Percentiles rank a stretch among this genome's conserved stretches.
Conservation (phyloP, 169 alveolate species). For the Cyclospora cayetanensis region DNA sequence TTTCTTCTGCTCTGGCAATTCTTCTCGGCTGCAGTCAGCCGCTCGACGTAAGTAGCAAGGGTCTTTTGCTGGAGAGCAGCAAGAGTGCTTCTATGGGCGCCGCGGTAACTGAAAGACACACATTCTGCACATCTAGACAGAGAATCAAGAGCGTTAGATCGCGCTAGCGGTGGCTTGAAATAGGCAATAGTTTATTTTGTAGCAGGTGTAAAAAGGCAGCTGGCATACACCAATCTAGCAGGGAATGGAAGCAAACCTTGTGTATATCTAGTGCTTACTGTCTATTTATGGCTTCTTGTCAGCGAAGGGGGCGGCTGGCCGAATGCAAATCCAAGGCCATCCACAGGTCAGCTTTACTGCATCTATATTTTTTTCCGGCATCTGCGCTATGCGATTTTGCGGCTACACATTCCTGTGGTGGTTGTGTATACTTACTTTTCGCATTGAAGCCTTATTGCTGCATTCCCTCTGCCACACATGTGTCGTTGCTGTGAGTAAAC, state of each 20-base stretch:
- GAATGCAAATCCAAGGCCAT: neutral
- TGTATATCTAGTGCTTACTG: neutral
- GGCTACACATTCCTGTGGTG: too few relatives aligned
- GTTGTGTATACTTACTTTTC: too few relatives aligned
- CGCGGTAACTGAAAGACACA: neutral
- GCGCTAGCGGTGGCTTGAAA: too few relatives aligned
- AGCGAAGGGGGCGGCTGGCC: neutral
- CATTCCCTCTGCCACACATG: too few relatives aligned
- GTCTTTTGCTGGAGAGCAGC: neutral
- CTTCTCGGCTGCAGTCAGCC: neutral
- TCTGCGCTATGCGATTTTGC: too few relatives aligned
- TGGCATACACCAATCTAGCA: neutral
- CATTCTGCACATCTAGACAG: neutral
- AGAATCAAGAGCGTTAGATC: too few relatives aligned
- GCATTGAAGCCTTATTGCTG: too few relatives aligned
- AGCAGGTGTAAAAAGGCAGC: neutral
- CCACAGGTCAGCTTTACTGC: neutral
- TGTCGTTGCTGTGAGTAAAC: too few relatives aligned
- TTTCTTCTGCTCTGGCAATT: too few relatives aligned
- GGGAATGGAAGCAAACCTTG: neutral
- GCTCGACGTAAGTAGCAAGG: neutral
- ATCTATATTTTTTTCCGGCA: too few relatives aligned
- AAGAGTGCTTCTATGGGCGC: neutral
- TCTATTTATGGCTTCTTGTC: neutral
- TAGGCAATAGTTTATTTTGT: too few relatives aligned